Evolutionary conservation across 371 early-diverging fungal genomes (phyloP).

Genomic region (Apophysomyces ossiformis): DNA sequence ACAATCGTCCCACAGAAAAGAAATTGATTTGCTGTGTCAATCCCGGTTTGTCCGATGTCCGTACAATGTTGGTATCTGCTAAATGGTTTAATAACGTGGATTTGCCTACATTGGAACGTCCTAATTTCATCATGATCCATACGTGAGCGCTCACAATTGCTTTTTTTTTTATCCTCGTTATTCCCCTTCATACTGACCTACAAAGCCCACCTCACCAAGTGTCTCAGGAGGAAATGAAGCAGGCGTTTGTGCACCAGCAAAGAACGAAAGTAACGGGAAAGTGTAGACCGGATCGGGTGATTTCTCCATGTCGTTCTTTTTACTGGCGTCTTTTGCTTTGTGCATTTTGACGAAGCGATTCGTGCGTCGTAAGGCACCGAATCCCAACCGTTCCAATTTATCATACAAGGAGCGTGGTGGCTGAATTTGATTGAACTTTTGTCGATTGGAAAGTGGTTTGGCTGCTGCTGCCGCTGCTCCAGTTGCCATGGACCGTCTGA

Average conservation of each 20-base stretch:
- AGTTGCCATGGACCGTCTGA: not conserved
- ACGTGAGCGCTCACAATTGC: not conserved
- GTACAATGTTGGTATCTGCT: slow-evolving; percentile 63
- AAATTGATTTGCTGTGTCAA: slow-evolving; percentile 84
- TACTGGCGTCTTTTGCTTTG: slow-evolving; percentile 21
- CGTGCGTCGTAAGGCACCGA: slow-evolving; percentile 44
- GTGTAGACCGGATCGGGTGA: slow-evolving; percentile 39
- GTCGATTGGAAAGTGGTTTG: slow-evolving; percentile 44
- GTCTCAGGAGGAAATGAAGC: slow-evolving; percentile 64
- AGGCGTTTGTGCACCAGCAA: slow-evolving; percentile 70
- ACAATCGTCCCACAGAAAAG: slow-evolving; percentile 65
- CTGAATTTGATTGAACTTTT: slow-evolving; percentile 48
- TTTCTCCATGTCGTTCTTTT: slow-evolving; percentile 14
- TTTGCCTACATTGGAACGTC: slow-evolving; percentile 83
- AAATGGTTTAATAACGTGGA: slow-evolving; percentile 75
- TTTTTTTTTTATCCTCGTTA: not conserved
- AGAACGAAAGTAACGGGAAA: slow-evolving; percentile 67
- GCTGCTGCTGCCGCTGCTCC: not conserved
- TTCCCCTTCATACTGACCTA: slow-evolving; percentile 39
- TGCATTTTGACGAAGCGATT: slow-evolving; percentile 39
- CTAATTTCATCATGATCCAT: slow-evolving; percentile 27
- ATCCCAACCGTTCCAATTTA: slow-evolving; percentile 48
- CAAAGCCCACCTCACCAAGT: slow-evolving; percentile 71
- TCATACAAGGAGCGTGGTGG: slow-evolving; percentile 46
- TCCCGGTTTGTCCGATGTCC: slow-evolving; percentile 78